Conservation (phyloP, 192 early-diverging fungal genomes). For the Piromyces finnis region DNA sequence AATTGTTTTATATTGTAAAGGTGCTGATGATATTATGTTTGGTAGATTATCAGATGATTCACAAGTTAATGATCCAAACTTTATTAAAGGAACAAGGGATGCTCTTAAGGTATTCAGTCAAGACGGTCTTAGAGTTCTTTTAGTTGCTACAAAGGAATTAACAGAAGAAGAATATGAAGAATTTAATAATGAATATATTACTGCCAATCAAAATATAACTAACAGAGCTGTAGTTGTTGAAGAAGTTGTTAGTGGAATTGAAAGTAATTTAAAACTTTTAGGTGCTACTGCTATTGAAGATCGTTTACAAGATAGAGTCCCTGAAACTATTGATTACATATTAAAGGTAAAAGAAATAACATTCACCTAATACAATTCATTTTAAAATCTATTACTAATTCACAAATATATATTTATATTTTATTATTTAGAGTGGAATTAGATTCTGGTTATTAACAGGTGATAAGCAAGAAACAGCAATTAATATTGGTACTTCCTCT, state of each 20-base stretch:
- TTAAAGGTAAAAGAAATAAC: slow-evolving; percentile 27
- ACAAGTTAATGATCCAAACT: slow-evolving; percentile 7
- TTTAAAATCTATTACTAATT: too few species aligned
- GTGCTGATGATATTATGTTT: slow-evolving; percentile 90
- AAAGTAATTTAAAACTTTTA: slow-evolving; percentile 57
- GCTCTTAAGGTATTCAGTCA: slow-evolving; percentile 47
- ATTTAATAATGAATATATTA: slow-evolving; percentile 52
- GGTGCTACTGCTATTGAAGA: slow-evolving; percentile 97
- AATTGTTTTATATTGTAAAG: slow-evolving; percentile 77
- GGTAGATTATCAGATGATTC: slow-evolving; percentile 61
- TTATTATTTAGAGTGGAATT: slow-evolving; percentile 47
- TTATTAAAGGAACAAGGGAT: slow-evolving; percentile 29
- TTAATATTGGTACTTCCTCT: slow-evolving; percentile 83
- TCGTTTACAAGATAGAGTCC: slow-evolving; percentile 87
- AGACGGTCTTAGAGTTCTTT: slow-evolving; percentile 70
- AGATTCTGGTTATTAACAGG: slow-evolving; percentile 95
- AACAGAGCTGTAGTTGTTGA: slow-evolving; percentile 68
- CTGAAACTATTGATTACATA: slow-evolving; percentile 72
- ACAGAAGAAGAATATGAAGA: slow-evolving; percentile 45
- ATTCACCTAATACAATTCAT: too few species aligned
- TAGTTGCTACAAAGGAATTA: slow-evolving; percentile 57
- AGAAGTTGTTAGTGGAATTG: slow-evolving; percentile 57
- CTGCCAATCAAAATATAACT: slow-evolving; percentile 48
- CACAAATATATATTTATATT: too few species aligned
- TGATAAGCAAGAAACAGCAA: slow-evolving; percentile 97